Conservation (phyloP, 441 rosid genomes). For the Corymbia citriodora region DNA sequence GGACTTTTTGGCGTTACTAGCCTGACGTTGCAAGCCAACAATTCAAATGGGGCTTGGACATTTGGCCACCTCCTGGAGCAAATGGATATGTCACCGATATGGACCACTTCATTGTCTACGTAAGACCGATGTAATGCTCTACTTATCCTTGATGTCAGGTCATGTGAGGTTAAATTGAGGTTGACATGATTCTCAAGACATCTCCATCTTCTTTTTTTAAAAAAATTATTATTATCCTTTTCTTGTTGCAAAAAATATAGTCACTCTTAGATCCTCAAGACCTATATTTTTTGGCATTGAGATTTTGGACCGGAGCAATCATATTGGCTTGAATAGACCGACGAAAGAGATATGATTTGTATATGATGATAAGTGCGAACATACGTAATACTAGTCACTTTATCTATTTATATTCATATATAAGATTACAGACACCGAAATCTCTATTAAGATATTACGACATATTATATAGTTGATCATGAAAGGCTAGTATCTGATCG, state of each 20-base stretch:
- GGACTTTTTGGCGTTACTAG: background rate
- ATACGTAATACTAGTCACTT: background rate
- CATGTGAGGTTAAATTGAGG: background rate
- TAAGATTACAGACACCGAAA: background rate
- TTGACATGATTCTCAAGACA: background rate
- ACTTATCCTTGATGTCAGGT: background rate
- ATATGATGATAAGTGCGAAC: background rate
- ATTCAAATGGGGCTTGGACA: background rate
- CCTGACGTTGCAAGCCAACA: background rate
- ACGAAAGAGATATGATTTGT: background rate
- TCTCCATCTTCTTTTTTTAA: background rate
- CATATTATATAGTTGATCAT: background rate
- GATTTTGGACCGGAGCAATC: background rate
- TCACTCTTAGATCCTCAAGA: background rate
- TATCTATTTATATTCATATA: background rate
- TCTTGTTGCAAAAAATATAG: background rate
- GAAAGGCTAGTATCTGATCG: background rate
- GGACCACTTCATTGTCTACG: background rate
- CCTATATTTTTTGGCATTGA: background rate
- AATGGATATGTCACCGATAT: background rate
- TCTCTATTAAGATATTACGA: background rate
- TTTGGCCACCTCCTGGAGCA: background rate
- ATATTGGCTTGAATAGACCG: background rate
- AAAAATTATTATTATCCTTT: background rate
- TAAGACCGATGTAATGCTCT: background rate